These are phyloP conservation scores for Pseudogymnoascus destructans DNA, from an alignment of 2,329 filamentous ascomycete genomes.

Conservation along the genomic window DNA sequence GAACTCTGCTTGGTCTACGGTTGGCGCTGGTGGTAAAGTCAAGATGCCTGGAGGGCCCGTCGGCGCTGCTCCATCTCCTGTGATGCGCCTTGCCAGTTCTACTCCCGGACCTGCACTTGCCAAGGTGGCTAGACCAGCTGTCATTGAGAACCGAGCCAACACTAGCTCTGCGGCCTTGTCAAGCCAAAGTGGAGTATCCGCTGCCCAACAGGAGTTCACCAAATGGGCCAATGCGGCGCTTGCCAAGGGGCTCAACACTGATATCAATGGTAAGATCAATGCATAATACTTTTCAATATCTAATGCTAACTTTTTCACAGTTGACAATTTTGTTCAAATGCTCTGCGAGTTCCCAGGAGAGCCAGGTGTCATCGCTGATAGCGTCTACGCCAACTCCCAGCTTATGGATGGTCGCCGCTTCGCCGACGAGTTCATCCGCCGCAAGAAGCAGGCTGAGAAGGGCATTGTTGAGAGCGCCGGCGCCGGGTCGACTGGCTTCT, in stretches of 20 bases:
- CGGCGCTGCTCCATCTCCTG: constrained; percentile 32
- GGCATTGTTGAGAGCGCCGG: constrained; percentile 62
- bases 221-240: constrained; percentile 83
- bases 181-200: constrained; percentile 22
- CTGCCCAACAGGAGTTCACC: constrained; percentile 78
- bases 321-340: constrained; percentile 63
- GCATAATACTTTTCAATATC: neutral
- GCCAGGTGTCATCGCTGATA: constrained; percentile 71
- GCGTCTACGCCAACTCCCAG: constrained; percentile 72
- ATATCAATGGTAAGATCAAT: constrained; percentile 47
- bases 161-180: constrained; percentile 34
- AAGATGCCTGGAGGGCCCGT: constrained; percentile 56
- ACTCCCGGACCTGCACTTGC: constrained; percentile 26
- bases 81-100: constrained; percentile 28
- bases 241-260: constrained; percentile 55
- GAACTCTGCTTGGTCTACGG: constrained; percentile 75
- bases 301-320: constrained; percentile 11
- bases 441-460: constrained; percentile 86
- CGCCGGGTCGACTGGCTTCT: constrained; percentile 34
- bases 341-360: constrained; percentile 67
- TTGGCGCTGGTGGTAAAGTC: constrained; percentile 84
- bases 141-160: constrained; percentile 28
- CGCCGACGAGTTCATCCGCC: constrained; percentile 84
- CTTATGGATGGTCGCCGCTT: constrained; percentile 91
- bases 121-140: constrained; percentile 40